A percentile compares a stretch with the other conserved stretches of the same genome.
These are phyloP conservation scores for Ganoderma resinaceum DNA, from an alignment of 1,284 basidiomycete genomes.

Conservation along the genomic window DNA sequence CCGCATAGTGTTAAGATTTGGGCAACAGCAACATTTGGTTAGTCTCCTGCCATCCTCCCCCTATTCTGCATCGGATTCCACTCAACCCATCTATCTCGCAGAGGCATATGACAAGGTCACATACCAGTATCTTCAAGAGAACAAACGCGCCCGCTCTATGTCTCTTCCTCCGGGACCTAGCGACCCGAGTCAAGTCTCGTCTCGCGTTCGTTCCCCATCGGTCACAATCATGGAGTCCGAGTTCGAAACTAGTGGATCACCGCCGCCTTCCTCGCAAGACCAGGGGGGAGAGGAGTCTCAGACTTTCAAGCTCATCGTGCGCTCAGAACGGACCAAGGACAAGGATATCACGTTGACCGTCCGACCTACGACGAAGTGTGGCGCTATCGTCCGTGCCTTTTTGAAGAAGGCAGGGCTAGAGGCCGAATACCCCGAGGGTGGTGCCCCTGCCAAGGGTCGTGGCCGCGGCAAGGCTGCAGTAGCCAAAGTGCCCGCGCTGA, in stretches of 20 bases:
- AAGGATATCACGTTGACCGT: constrained; percentile 70
- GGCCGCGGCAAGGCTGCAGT: constrained; percentile 35
- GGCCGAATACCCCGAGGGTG: constrained; percentile 51
- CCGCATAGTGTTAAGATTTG: constrained; percentile 71
- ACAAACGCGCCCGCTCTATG: constrained; percentile 40
- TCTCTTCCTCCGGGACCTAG: not conserved
- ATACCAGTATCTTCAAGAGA: constrained; percentile 63
- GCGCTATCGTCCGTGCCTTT: constrained; percentile 74
- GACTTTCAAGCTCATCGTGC: constrained; percentile 69
- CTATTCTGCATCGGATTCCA: not conserved
- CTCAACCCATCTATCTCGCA: constrained; percentile 37
- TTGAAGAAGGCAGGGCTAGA: constrained; percentile 67
- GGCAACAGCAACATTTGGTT: constrained; percentile 70
- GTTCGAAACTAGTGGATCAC: not conserved
- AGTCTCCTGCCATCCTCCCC: constrained; percentile 30
- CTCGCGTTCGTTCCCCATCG: constrained; percentile 31
- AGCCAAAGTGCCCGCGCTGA: constrained; percentile 54
- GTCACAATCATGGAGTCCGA: constrained; percentile 12
- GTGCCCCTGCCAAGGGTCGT: constrained; percentile 24
- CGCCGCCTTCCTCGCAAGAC: not conserved
- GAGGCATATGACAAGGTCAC: constrained; percentile 70
- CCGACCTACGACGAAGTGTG: constrained; percentile 75
- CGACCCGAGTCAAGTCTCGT: not conserved
- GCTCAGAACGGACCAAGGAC: constrained; percentile 59
- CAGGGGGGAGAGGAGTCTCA: constrained; percentile 20